Evolutionary conservation across 129 eudicot genomes (phyloP).

Genomic region (Apium graveolens): DNA sequence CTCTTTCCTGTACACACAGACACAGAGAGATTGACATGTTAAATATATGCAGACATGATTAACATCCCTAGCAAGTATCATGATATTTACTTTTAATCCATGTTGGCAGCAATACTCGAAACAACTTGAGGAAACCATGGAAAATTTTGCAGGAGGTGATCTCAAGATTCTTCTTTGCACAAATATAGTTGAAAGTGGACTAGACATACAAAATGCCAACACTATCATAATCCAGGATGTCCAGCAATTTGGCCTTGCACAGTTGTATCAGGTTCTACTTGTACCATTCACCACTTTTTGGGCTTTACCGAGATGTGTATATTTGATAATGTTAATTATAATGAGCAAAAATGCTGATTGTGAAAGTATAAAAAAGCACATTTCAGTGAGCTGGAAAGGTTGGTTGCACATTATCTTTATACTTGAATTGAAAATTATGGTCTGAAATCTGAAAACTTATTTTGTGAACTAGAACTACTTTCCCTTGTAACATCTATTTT

Average conservation of each 20-base stretch:
- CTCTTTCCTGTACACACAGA: neutral
- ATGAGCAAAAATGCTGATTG: neutral
- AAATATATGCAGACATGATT: neutral
- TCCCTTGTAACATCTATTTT: conserved; percentile 7
- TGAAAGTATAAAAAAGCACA: neutral
- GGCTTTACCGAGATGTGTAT: neutral
- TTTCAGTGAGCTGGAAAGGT: neutral
- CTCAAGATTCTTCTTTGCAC: conserved; percentile 80
- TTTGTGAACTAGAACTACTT: neutral
- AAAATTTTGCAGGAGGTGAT: conserved; percentile 67
- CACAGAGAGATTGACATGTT: neutral
- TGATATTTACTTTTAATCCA: conserved; percentile 8
- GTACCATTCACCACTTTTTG: neutral
- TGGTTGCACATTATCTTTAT: neutral
- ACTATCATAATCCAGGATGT: conserved; percentile 91
- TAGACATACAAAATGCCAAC: conserved; percentile 96
- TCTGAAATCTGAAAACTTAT: neutral
- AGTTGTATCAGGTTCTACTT: conserved; percentile 64
- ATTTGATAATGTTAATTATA: neutral
- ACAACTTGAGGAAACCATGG: conserved; percentile 93
- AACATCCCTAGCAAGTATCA: conserved; percentile 6
- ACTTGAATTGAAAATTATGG: neutral
- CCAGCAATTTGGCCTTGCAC: conserved; percentile 95
- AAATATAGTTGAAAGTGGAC: conserved; percentile 95
- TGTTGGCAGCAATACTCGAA: conserved; percentile 81